Evolutionary conservation across 2,329 filamentous ascomycete genomes (phyloP).

Genomic region (Stagonosporopsis cucurbitacearum): DNA sequence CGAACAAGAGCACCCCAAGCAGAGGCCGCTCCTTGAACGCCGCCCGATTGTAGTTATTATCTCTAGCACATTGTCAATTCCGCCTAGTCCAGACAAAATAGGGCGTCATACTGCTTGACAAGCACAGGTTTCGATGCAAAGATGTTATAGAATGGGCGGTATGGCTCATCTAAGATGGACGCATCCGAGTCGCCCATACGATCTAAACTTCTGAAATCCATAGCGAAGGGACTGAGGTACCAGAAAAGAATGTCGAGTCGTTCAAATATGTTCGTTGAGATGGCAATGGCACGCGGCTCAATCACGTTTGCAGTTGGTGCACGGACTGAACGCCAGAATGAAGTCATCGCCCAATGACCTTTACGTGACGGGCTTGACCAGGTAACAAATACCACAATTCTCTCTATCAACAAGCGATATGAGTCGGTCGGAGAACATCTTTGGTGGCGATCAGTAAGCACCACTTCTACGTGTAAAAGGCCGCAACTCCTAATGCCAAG

Average conservation of each 20-base stretch:
- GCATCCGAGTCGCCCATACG: constrained; percentile 40
- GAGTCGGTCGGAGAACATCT: constrained; percentile 30
- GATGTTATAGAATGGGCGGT: constrained; percentile 61
- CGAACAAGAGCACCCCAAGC: constrained; percentile 72
- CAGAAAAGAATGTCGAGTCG: background rate
- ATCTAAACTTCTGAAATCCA: constrained; percentile 43
- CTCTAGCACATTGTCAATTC: constrained; percentile 30
- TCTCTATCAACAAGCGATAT: constrained; percentile 20
- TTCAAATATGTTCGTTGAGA: background rate
- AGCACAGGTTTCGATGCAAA: constrained; percentile 57
- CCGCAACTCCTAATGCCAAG: background rate
- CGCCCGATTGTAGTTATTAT: constrained; percentile 50
- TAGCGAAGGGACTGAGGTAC: constrained; percentile 10
- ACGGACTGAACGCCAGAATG: constrained; percentile 10
- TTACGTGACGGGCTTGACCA: background rate
- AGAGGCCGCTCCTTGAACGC: constrained; percentile 68
- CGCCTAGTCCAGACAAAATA: background rate
- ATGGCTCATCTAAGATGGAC: constrained; percentile 47
- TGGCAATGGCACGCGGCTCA: constrained; percentile 8
- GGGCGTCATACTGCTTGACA: constrained; percentile 47
- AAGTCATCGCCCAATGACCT: constrained; percentile 15
- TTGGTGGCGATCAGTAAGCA: constrained; percentile 41
- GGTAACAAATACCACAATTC: constrained; percentile 1
- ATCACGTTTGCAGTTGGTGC: constrained; percentile 9
- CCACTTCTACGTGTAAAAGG: no score